Evolutionary conservation across 805 yeast species (phyloP).

Genomic region (Blastobotrys mokoenaii): DNA sequence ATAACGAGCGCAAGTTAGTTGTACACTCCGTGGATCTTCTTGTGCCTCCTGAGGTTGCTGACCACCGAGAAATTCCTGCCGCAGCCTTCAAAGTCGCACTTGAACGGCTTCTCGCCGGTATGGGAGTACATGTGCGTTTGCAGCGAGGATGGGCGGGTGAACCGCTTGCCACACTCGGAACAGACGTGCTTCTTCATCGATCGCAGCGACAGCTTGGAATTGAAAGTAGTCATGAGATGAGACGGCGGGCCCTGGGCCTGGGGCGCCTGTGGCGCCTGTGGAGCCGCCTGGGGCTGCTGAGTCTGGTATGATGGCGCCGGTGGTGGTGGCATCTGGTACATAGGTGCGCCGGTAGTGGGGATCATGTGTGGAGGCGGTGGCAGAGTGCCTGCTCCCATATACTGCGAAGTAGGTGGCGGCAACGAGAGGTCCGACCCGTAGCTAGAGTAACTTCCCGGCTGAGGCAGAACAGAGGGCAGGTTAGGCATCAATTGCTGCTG

Average conservation of each 20-base stretch:
- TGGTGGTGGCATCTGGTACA: constrained; percentile 1
- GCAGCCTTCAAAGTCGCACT: constrained; percentile 60
- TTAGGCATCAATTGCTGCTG: constrained; percentile 7
- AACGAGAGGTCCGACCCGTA: constrained; percentile 1
- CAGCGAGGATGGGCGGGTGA: constrained; percentile 76
- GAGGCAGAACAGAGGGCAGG: neutral
- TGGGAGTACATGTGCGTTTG: constrained; percentile 78
- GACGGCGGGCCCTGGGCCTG: constrained; percentile 15
- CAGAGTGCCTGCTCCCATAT: neutral
- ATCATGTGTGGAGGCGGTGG: constrained; percentile 7
- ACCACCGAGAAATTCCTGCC: constrained; percentile 67
- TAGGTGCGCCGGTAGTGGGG: constrained; percentile 5
- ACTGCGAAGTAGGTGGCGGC: neutral
- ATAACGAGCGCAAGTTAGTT: no score
- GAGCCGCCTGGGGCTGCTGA: constrained; percentile 1
- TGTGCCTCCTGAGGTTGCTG: constrained; percentile 79
- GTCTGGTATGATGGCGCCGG: neutral
- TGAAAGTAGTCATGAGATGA: constrained; percentile 20
- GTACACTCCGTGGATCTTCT: constrained; percentile 44
- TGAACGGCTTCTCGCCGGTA: constrained; percentile 69
- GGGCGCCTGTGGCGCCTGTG: neutral
- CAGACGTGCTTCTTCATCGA: constrained; percentile 28
- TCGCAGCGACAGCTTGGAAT: constrained; percentile 16
- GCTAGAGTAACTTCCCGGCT: neutral
- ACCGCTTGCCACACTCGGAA: constrained; percentile 60